Percentiles rank a stretch among this genome's conserved stretches.
These are phyloP conservation scores for Rhodotorula taiwanensis DNA, from an alignment of 768 basidiomycete species.

Conservation along the genomic window DNA sequence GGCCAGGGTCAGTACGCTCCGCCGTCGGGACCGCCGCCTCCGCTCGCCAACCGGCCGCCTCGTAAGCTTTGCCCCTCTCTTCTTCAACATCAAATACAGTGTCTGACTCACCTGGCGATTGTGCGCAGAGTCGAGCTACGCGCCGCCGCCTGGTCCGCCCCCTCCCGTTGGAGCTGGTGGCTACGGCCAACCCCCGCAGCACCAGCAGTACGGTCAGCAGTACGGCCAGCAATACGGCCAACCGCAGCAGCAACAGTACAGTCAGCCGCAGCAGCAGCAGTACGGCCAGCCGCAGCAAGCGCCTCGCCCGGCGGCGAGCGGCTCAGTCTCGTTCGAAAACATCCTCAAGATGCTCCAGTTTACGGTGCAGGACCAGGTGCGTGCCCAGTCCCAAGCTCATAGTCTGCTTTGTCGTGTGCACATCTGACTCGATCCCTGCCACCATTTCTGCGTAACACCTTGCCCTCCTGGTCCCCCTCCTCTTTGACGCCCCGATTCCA, in stretches of 20 bases:
- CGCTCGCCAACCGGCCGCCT: background rate
- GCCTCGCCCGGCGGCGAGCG: background rate
- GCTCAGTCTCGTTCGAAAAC: background rate
- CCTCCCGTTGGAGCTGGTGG: background rate
- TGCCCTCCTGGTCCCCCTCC: too few relatives aligned
- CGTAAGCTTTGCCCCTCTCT: background rate
- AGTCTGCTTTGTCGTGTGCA: too few relatives aligned
- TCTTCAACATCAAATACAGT: background rate
- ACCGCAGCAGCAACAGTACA: slow-evolving; percentile 7
- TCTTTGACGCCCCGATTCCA: background rate
- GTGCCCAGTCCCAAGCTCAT: too few relatives aligned
- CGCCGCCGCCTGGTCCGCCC: slow-evolving; percentile 6
- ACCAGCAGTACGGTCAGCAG: background rate
- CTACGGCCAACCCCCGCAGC: background rate
- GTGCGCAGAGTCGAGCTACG: slow-evolving; percentile 1
- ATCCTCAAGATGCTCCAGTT: slow-evolving; percentile 3
- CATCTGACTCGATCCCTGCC: too few relatives aligned
- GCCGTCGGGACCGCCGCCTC: background rate
- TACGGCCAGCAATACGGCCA: slow-evolving; percentile 8
- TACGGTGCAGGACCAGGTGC: slow-evolving; percentile 11
- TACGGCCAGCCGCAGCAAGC: background rate
- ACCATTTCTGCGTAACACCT: too few relatives aligned
- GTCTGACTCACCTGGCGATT: background rate
- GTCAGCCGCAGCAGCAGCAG: background rate
- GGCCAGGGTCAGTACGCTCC: background rate